Conservation (phyloP, 2,329 filamentous ascomycete genomes). For the Amauroascus niger region DNA sequence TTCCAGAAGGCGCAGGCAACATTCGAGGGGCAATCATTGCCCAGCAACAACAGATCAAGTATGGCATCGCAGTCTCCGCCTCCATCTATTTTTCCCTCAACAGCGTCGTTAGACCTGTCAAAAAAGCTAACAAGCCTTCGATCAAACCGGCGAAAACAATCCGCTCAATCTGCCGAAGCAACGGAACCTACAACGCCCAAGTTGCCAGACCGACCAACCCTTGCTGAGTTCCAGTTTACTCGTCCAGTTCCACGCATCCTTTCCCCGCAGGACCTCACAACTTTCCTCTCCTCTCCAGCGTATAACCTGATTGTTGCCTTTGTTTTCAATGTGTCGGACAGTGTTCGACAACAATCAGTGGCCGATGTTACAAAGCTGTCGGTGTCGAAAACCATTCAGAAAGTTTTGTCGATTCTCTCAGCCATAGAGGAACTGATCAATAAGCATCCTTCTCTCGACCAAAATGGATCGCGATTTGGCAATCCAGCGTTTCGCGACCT, state of each 20-base stretch:
- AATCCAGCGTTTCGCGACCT: slow-evolving; percentile 85
- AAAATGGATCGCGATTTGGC: slow-evolving; percentile 81
- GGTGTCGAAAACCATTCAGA: slow-evolving; percentile 40
- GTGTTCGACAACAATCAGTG: slow-evolving; percentile 60
- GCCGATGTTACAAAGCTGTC: slow-evolving; percentile 51
- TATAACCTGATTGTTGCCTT: slow-evolving; percentile 71
- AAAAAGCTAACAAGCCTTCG: slow-evolving; percentile 33
- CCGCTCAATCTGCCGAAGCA: slow-evolving; percentile 25
- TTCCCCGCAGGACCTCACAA: slow-evolving; percentile 65
- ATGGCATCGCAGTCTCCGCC: slow-evolving; percentile 9
- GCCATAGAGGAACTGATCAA: slow-evolving; percentile 58
- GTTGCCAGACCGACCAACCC: slow-evolving; percentile 58
- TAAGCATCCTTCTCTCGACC: slow-evolving; percentile 69
- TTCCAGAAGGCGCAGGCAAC: too few species aligned
- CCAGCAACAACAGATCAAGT: not conserved
- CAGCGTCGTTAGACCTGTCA: slow-evolving; percentile 29
- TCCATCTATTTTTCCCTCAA: slow-evolving; percentile 6
- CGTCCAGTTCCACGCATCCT: slow-evolving; percentile 70
- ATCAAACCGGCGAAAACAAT: slow-evolving; percentile 27
- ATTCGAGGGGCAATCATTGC: not conserved
- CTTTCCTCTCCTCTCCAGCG: slow-evolving; percentile 69
- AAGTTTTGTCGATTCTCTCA: slow-evolving; percentile 60
- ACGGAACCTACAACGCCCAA: slow-evolving; percentile 67
- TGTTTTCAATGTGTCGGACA: slow-evolving; percentile 75
- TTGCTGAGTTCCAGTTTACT: slow-evolving; percentile 51